Evolutionary conservation across 2,329 filamentous ascomycete species (phyloP).

Genomic region (Phaeosphaeriaceae sp.): DNA sequence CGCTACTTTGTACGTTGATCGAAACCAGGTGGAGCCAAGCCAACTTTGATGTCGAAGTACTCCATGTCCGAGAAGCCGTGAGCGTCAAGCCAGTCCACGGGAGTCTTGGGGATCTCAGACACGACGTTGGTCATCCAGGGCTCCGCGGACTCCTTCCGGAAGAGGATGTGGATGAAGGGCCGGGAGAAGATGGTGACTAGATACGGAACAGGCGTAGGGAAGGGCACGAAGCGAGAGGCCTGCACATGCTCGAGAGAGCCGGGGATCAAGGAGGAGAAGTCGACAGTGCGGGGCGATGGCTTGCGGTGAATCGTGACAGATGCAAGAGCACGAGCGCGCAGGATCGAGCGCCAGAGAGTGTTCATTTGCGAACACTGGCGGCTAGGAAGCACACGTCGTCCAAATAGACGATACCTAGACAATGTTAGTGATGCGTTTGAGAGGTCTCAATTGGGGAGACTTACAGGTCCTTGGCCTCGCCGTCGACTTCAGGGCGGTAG

Average conservation of each 20-base stretch:
- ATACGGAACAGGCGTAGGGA: not conserved
- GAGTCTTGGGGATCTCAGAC: constrained; percentile 12
- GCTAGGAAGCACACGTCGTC: constrained; percentile 28
- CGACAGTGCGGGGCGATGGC: constrained; percentile 6
- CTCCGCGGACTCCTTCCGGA: constrained; percentile 25
- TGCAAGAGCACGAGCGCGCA: constrained; percentile 29
- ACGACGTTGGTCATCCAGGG: constrained; percentile 30
- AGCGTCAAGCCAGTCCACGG: constrained; percentile 22
- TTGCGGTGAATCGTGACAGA: constrained; percentile 29
- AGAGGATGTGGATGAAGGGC: constrained; percentile 37
- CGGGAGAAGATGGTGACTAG: not conserved
- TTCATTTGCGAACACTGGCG: constrained; percentile 33
- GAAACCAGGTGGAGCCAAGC: constrained; percentile 11
- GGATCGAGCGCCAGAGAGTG: constrained; percentile 27
- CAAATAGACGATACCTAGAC: constrained; percentile 40
- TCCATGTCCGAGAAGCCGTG: constrained; percentile 37
- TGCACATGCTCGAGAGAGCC: not conserved
- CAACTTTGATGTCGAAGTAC: constrained; percentile 37
- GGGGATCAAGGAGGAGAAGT: not conserved
- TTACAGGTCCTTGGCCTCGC: constrained; percentile 43
- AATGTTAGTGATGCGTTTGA: constrained; percentile 1
- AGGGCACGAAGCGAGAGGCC: not conserved
- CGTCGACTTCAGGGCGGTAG: constrained; percentile 29
- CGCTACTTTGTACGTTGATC: not conserved
- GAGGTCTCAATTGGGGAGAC: constrained; percentile 4